Evolutionary conservation across 306 rosid genomes (phyloP), one percentile per base, ranked within the genome.

Genomic region (Cicer cuneatum): DNA sequence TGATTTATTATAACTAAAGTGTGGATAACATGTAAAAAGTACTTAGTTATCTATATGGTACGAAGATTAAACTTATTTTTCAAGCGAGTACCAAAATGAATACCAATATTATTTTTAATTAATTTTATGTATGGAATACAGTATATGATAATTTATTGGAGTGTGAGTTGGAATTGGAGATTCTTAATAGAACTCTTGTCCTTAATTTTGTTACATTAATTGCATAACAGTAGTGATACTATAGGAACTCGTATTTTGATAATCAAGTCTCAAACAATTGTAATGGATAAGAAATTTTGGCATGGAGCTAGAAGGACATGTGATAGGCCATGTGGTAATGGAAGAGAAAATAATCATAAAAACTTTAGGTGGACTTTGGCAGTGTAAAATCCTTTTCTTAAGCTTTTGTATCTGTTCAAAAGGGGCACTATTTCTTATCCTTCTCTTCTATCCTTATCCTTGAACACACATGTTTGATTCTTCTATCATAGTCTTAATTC

Each of bases 281-380:
- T 39, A 64, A 57, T 66, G 88, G 85, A 80, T 71, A 49, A 57
- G 78, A 52, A 46, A 24, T 71, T 62, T 86, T 74, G 87, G 77
- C 85, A 18, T 43, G 69, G 77, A 62, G 75, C 71, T 63, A 67
- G 58, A 71, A 71, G 58, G 70, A 75, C 91, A 89, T 47, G 81
- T 89, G 87, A 87, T 70, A 66, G 75, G 65, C 85, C 91, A 85
- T 75, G 82, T 89, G 89, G 45, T 46, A 59, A 29, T 19, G 52
- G 58, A 79, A 66, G 69, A 46, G 66, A 69, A 71, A 79, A 70
- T 65, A 15, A 65, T 65, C 57, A 74, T 41, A 68, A 81, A 79
- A 63, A 58, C 48, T 74, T 54, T 85, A 59, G 37, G 11, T 57
- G 56, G 75, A 68, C 69, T 73, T 77, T 77, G 57, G 14, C 69